Evolutionary conservation across 2,329 filamentous ascomycete genomes (phyloP).

Genomic region (Leptographium galeiforme): DNA sequence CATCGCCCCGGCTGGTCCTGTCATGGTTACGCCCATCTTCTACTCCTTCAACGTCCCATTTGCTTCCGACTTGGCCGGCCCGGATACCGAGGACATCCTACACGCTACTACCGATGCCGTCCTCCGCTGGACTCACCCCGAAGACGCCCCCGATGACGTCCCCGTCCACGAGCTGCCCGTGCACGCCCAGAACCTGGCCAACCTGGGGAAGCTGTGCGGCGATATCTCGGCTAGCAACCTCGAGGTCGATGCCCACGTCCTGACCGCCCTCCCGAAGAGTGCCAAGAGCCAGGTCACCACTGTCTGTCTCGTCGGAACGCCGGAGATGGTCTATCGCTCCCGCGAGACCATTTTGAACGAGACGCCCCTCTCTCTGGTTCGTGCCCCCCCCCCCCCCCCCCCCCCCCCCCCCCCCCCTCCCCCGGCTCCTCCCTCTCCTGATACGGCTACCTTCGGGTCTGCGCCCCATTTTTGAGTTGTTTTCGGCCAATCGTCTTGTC

Average conservation of each 20-base stretch:
- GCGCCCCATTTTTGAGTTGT: slow-evolving; percentile 6
- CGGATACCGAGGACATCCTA: slow-evolving; percentile 86
- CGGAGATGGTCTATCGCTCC: slow-evolving; percentile 80
- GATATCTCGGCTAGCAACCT: slow-evolving; percentile 60
- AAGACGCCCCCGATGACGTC: slow-evolving; percentile 70
- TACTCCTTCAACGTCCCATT: slow-evolving; percentile 97
- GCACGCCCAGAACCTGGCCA: slow-evolving; percentile 73
- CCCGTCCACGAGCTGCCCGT: slow-evolving; percentile 85
- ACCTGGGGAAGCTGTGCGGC: slow-evolving; percentile 65
- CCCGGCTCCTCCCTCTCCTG: background rate
- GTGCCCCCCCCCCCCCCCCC: background rate
- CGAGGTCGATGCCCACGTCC: slow-evolving; percentile 71
- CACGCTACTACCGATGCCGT: slow-evolving; percentile 82
- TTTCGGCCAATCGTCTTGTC: slow-evolving; percentile 2
- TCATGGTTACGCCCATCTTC: slow-evolving; percentile 67
- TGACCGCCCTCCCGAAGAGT: slow-evolving; percentile 66
- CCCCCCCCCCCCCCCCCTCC: background rate
- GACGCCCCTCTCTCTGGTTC: slow-evolving; percentile 73
- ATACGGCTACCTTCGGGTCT: slow-evolving; percentile 8
- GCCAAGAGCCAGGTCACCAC: slow-evolving; percentile 63
- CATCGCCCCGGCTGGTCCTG: slow-evolving; percentile 44
- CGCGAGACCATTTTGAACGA: slow-evolving; percentile 82
- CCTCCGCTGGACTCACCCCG: slow-evolving; percentile 85
- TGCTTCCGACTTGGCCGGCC: slow-evolving; percentile 79
- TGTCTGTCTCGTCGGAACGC: slow-evolving; percentile 78